A percentile compares a stretch with the other conserved stretches of the same genome.
phyloP scores from a whole-genome alignment of 2,329 filamentous ascomycete species.

The Moelleriella libera region DNA sequence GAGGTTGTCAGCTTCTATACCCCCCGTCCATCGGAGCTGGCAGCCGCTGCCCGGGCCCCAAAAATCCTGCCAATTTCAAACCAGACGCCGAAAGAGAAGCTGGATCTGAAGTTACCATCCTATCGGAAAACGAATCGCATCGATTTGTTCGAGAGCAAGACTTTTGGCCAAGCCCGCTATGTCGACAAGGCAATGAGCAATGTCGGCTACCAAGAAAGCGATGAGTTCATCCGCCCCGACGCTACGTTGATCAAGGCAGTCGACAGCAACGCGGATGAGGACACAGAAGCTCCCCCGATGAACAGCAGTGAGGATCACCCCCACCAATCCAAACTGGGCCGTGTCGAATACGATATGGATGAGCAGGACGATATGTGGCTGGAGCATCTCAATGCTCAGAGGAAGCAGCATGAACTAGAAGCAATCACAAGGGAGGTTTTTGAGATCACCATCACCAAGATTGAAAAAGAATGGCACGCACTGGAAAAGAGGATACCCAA shows the following conservation, averaged over 20 bases:
- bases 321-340: conserved; percentile 41
- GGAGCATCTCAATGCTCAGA: conserved; percentile 64
- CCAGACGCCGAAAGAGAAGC: conserved; percentile 65
- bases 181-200: conserved; percentile 95
- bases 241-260: conserved; percentile 53
- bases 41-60: conserved; percentile 36
- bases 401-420: conserved; percentile 61
- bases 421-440: conserved; percentile 86
- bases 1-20: conserved; percentile 40
- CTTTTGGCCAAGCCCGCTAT: conserved; percentile 73
- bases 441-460: conserved; percentile 96
- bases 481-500: conserved; percentile 95
- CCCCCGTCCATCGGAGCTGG: conserved; percentile 28
- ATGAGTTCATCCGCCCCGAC: conserved; percentile 70
- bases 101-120: conserved; percentile 63
- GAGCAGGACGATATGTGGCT: conserved; percentile 98
- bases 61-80: conserved; percentile 65
- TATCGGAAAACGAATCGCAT: conserved; percentile 71
- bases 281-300: conserved; percentile 29
- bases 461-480: conserved; percentile 96
- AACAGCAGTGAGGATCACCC: conserved; percentile 14
- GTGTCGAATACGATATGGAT: conserved; percentile 99
- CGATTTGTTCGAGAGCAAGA: conserved; percentile 69
- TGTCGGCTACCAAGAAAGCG: conserved; percentile 90
- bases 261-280: conserved; percentile 46